Percentiles rank a stretch among this genome's conserved stretches.
phyloP scores from a whole-genome alignment of 495 filamentous ascomycete genomes.

The Achaetomiella virescens region DNA sequence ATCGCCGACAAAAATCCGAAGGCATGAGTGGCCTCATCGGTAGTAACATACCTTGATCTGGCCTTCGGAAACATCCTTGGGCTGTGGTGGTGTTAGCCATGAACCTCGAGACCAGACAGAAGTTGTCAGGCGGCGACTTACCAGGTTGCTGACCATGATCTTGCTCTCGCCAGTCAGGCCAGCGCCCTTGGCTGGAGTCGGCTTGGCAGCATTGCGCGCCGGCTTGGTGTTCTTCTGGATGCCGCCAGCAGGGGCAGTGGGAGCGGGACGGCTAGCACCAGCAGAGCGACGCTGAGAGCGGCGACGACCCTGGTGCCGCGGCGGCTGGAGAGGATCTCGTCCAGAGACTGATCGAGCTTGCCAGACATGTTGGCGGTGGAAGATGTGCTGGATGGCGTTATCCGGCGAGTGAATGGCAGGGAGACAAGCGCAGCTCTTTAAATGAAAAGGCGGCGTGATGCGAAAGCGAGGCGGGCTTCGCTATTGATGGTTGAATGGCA shows the following conservation, averaged over 20 bases:
- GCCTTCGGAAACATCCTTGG: slow-evolving; percentile 85
- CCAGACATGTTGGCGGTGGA: slow-evolving; percentile 62
- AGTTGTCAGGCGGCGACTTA: slow-evolving; percentile 46
- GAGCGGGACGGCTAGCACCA: slow-evolving; percentile 46
- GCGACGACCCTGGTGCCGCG: slow-evolving; percentile 50
- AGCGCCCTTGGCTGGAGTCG: slow-evolving; percentile 50
- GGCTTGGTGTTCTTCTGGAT: slow-evolving; percentile 72
- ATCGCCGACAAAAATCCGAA: slow-evolving; percentile 50
- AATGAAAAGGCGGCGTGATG: neutral
- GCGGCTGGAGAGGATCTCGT: slow-evolving; percentile 84
- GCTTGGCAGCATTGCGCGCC: slow-evolving; percentile 55
- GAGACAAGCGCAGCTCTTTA: neutral
- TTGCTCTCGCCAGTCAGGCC: slow-evolving; percentile 72
- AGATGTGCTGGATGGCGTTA: slow-evolving; percentile 11
- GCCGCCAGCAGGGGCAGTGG: slow-evolving; percentile 70
- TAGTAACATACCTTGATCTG: slow-evolving; percentile 99
- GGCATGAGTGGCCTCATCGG: slow-evolving; percentile 48
- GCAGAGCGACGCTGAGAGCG: slow-evolving; percentile 45
- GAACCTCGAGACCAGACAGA: neutral
- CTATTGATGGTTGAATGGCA: slow-evolving; percentile 5
- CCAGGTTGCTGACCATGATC: slow-evolving; percentile 95
- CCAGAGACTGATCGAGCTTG: slow-evolving; percentile 92
- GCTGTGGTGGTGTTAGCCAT: slow-evolving; percentile 59
- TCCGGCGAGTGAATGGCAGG: slow-evolving; percentile 6
- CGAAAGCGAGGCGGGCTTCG: slow-evolving; percentile 7